Evolutionary conservation across 352 stramenopile genomes (phyloP).

Genomic region (Globisporangium orthogonon): DNA sequence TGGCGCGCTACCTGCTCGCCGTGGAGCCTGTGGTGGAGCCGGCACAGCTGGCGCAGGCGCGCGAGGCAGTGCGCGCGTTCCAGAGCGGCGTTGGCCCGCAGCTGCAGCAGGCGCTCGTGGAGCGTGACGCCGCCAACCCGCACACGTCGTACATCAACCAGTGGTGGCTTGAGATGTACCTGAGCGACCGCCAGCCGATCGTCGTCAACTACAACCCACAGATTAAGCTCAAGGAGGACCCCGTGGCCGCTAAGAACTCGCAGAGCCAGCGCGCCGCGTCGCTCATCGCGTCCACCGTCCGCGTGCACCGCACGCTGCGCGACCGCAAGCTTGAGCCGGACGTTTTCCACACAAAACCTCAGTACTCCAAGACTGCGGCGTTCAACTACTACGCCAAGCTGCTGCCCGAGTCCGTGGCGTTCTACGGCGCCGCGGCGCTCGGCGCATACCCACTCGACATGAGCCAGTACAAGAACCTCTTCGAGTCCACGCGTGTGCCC

Average conservation of each 20-base stretch:
- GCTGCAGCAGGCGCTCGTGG: slow-evolving; percentile 72
- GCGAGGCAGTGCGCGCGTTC: slow-evolving; percentile 55
- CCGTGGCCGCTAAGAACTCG: slow-evolving; percentile 74
- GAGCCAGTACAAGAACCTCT: slow-evolving; percentile 90
- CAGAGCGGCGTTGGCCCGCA: slow-evolving; percentile 41
- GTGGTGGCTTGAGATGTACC: slow-evolving; percentile 92
- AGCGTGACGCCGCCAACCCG: slow-evolving; percentile 66
- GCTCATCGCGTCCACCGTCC: slow-evolving; percentile 81
- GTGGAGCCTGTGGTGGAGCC: slow-evolving; percentile 68
- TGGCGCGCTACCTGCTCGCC: slow-evolving; percentile 67
- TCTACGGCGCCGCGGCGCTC: slow-evolving; percentile 82
- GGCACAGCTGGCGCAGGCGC: slow-evolving; percentile 47
- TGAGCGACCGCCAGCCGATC: slow-evolving; percentile 79
- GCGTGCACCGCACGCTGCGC: slow-evolving; percentile 76
- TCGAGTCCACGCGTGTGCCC: slow-evolving; percentile 75
- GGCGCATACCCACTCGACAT: slow-evolving; percentile 89
- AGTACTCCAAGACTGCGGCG: slow-evolving; percentile 60
- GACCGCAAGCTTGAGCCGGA: slow-evolving; percentile 81
- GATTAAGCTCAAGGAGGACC: slow-evolving; percentile 85
- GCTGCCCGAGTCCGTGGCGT: slow-evolving; percentile 78
- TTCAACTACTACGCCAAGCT: slow-evolving; percentile 83
- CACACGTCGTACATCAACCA: slow-evolving; percentile 91
- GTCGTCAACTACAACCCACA: slow-evolving; percentile 91
- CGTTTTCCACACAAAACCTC: slow-evolving; percentile 87
- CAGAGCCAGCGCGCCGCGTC: slow-evolving; percentile 79